These are phyloP conservation scores for Millerozyma miso DNA, from an alignment of 805 yeast species.

Conservation along the genomic window DNA sequence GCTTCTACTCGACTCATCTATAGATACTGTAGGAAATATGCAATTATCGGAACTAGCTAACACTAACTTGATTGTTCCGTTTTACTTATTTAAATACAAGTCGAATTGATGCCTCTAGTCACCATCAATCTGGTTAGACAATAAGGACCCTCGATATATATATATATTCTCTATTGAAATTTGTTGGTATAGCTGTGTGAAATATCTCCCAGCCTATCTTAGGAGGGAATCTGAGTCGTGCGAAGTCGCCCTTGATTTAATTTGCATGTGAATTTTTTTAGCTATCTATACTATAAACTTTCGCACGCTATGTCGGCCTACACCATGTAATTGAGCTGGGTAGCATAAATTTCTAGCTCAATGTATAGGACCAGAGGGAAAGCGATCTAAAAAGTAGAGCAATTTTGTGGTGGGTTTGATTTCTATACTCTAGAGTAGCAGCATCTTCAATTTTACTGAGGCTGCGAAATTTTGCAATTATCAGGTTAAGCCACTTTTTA, in stretches of 20 bases:
- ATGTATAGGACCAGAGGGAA: too few relatives aligned
- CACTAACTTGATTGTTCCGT: neutral
- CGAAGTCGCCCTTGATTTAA: neutral
- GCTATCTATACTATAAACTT: too few relatives aligned
- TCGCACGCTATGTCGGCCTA: too few relatives aligned
- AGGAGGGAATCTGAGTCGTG: neutral
- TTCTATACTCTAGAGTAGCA: too few relatives aligned
- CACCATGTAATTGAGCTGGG: too few relatives aligned
- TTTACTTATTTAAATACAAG: too few relatives aligned
- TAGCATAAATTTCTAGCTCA: too few relatives aligned
- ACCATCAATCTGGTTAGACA: neutral
- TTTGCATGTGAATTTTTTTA: neutral
- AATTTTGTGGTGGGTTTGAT: too few relatives aligned
- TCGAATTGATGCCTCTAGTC: neutral
- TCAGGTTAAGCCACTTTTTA: too few relatives aligned
- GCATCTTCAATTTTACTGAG: too few relatives aligned
- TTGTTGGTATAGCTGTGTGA: neutral
- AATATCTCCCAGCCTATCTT: neutral
- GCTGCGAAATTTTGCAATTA: too few relatives aligned
- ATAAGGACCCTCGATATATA: neutral
- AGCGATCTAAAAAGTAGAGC: too few relatives aligned
- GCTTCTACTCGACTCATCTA: neutral
- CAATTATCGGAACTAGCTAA: neutral
- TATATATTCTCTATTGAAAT: neutral
- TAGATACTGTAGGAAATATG: neutral